Evolutionary conservation across 2,329 filamentous ascomycete genomes (phyloP), one percentile per base, ranked within the genome.

Genomic region (Diplocarpon mali): DNA sequence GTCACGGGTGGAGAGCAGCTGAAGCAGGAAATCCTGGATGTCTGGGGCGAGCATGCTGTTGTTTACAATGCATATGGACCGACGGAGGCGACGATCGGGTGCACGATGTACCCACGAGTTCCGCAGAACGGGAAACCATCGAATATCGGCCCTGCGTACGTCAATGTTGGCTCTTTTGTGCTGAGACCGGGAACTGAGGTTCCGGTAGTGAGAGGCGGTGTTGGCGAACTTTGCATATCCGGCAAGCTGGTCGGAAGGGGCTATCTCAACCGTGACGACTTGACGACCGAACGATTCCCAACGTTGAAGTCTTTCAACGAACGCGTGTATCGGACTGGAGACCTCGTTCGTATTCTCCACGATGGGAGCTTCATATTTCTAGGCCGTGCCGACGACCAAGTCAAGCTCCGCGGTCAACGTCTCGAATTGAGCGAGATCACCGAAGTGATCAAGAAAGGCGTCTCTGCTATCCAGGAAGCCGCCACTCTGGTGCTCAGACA

Each of bases 11-110:
- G 89, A 2, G 89, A 95, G 61, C 79, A 85, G 41, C 67, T 95
- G 14, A 89, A 86, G 55, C 85, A 92, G 57, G 89, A 95, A 51
- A 93, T 95, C 38, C 69, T 95, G 2, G 83, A 94, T 55, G 74
- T 71, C 0, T 95, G 90, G 89, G 89, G 89, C 0, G 72, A 80
- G 1, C 73, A 80, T 45, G 72, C 72, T 1, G 86, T 88, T 35
- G 88, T 96, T 12, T 90, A 94, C 67, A 95, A 95, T 57, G 88
- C 87, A 2, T 87, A 95, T 53, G 89, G 89, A 0, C 90, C 89
- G 1, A 95, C 89, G 0, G 90, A 95, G 62, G 84, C 86, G 0
- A 95, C 89, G 0, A 95, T 95, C 51, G 89, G 89, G 5, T 84
- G 89, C 30, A 95, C 89, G 0, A 93, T 92, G 73, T 89, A 83